phyloP scores from a whole-genome alignment of 768 basidiomycete species.

The Sarcomyxa edulis region DNA sequence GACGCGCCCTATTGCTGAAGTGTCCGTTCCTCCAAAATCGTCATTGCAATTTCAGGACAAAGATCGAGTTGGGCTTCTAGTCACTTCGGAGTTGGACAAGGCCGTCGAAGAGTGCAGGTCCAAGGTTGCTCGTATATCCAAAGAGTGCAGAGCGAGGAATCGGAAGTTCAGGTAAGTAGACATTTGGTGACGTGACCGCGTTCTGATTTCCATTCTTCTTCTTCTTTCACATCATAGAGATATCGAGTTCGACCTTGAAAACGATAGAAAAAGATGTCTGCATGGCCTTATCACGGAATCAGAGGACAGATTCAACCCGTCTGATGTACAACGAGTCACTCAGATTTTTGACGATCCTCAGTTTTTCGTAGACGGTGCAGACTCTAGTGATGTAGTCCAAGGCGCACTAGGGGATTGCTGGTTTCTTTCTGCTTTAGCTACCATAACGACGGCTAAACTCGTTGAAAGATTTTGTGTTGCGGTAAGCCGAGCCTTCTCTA shows the following conservation, averaged over 20 bases:
- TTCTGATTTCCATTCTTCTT: neutral
- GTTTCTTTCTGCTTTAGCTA: constrained; percentile 47
- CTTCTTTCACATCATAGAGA: too few relatives aligned
- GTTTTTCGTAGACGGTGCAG: constrained; percentile 41
- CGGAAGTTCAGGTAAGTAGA: constrained; percentile 41
- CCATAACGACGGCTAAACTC: constrained; percentile 37
- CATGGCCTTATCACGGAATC: constrained; percentile 23
- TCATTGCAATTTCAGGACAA: too few relatives aligned
- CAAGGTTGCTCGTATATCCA: constrained; percentile 37
- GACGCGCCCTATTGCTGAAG: too few relatives aligned
- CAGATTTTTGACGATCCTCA: constrained; percentile 47
- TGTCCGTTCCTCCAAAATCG: too few relatives aligned
- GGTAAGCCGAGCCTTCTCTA: too few relatives aligned
- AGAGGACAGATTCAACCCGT: constrained; percentile 17
- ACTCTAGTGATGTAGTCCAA: constrained; percentile 41
- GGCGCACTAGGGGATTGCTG: constrained; percentile 48
- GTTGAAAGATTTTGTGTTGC: constrained; percentile 50
- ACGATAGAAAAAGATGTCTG: constrained; percentile 32
- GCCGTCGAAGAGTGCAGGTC: constrained; percentile 38
- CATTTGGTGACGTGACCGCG: neutral
- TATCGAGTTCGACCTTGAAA: constrained; percentile 49
- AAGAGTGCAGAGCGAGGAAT: constrained; percentile 39
- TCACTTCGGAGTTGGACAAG: constrained; percentile 37
- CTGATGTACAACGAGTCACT: constrained; percentile 40
- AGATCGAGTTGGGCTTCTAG: constrained; percentile 31